These are phyloP conservation scores for Pittosporum tobira DNA, from an alignment of 129 eudicot genomes.

Conservation along the genomic window DNA sequence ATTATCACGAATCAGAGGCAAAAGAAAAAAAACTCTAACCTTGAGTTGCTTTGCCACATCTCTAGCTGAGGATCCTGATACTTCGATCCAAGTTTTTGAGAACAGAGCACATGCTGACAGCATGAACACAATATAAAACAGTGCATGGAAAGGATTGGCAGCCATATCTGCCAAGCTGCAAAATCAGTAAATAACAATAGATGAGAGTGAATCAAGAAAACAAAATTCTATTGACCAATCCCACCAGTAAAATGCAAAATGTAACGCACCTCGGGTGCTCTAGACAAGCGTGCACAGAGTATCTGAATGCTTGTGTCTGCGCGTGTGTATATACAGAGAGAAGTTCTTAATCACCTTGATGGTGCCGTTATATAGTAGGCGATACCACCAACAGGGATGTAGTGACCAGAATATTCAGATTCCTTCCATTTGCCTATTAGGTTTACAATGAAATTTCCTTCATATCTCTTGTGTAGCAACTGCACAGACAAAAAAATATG, in stretches of 20 bases:
- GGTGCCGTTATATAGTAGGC: constrained; percentile 41
- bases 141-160: constrained; percentile 90
- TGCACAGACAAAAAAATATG: background rate
- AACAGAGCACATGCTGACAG: constrained; percentile 83
- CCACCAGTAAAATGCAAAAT: background rate
- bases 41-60: constrained; percentile 95
- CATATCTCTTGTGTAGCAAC: constrained; percentile 35
- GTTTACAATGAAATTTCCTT: constrained; percentile 40
- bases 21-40: too few species aligned
- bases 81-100: constrained; percentile 94
- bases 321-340: too few species aligned
- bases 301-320: too few species aligned
- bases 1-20: too few species aligned
- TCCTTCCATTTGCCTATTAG: constrained; percentile 53
- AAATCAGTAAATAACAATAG: background rate
- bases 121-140: constrained; percentile 77
- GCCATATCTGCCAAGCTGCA: constrained; percentile 87
- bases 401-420: constrained; percentile 40
- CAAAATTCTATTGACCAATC: too few species aligned
- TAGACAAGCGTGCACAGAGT: too few species aligned
- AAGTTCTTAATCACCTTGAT: background rate
- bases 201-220: too few species aligned
- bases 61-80: constrained; percentile 91
- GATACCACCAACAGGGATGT: constrained; percentile 42
- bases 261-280: too few species aligned